These are phyloP conservation scores for Mycena citricolor DNA, from an alignment of 1,284 basidiomycete species.

Conservation along the genomic window DNA sequence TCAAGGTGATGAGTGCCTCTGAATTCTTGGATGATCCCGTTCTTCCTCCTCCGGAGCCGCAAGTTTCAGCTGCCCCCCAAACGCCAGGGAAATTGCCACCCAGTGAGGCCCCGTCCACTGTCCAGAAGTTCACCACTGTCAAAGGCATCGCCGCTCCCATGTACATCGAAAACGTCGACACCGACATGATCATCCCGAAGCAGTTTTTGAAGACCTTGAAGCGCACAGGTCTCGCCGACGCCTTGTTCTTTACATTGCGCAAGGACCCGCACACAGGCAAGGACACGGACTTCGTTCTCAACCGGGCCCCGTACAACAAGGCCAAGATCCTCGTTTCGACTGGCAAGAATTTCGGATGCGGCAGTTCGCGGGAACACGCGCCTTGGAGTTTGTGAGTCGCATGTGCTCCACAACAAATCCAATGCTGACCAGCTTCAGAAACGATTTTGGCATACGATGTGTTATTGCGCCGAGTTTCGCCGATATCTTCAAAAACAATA, in stretches of 20 bases:
- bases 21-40: constrained; percentile 61
- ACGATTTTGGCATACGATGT: constrained; percentile 93
- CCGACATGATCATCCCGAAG: constrained; percentile 96
- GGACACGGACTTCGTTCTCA: constrained; percentile 86
- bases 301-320: constrained; percentile 78
- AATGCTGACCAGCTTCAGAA: constrained; percentile 42
- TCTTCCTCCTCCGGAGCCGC: constrained; percentile 47
- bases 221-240: constrained; percentile 87
- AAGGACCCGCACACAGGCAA: constrained; percentile 76
- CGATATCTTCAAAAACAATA: constrained; percentile 91
- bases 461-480: constrained; percentile 93
- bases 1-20: constrained; percentile 69
- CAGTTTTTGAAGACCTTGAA: constrained; percentile 95
- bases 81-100: constrained; percentile 35
- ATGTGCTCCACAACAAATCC: constrained; percentile 3
- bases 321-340: constrained; percentile 87
- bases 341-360: constrained; percentile 93
- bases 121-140: constrained; percentile 76
- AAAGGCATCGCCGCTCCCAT: constrained; percentile 86
- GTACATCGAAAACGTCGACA: constrained; percentile 91
- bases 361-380: constrained; percentile 91
- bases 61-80: constrained; percentile 33
- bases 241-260: constrained; percentile 83
- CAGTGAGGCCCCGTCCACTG: constrained; percentile 54
- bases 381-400: constrained; percentile 86